Evolutionary conservation across 1,284 basidiomycete species (phyloP), one percentile per base, ranked within the genome.

Genomic region (Tremellales sp.): DNA sequence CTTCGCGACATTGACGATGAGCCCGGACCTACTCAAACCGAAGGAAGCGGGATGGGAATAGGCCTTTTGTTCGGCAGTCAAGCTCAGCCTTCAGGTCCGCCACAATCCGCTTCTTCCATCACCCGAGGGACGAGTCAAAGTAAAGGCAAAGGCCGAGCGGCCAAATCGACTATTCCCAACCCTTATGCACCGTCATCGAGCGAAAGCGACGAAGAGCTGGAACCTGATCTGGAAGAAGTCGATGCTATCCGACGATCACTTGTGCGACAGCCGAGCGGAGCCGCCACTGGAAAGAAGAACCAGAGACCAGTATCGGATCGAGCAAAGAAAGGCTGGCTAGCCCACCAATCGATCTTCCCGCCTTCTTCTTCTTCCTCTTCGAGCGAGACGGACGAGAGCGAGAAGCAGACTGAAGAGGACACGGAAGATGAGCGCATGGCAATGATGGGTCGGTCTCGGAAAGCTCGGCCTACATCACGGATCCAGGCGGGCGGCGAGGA

Each of bases 331-430:
- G 73, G 73, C 3, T 76, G 74, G 74, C 54, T 73, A 2, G 73
- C 73, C 3, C 72, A 76, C 58, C 73, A 74, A 48, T 72, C 68
- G 45, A 60, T 73, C 13, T 74, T 73, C 37, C 74, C 73, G 0
- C 60, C 71, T 22, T 68, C 68, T 4, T 61, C 62, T 6, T 64
- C 64, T 1, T 70, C 68, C 0, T 65, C 61, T 4, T 61, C 59
- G 33, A 60, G 64, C 15, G 57, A 57, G 0, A 49, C 46, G n/a
- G 58, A 64, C 15, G 64, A 67, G 35, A 65, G 62, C 43, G 68
- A 71, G 12, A 67, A 70, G 55, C 57, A 64, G 29, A 67, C 66
- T 2, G 71, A 67, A 40, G 52, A 40, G 0, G 65, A 65, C 1
- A 58, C 56, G 2, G 67, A 61, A 4, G 43, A 57, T 11, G 64